Percentiles rank a stretch among this genome's conserved stretches.
Conservation (phyloP, 1,284 basidiomycete species). For the Ceratobasidium sp. region DNA sequence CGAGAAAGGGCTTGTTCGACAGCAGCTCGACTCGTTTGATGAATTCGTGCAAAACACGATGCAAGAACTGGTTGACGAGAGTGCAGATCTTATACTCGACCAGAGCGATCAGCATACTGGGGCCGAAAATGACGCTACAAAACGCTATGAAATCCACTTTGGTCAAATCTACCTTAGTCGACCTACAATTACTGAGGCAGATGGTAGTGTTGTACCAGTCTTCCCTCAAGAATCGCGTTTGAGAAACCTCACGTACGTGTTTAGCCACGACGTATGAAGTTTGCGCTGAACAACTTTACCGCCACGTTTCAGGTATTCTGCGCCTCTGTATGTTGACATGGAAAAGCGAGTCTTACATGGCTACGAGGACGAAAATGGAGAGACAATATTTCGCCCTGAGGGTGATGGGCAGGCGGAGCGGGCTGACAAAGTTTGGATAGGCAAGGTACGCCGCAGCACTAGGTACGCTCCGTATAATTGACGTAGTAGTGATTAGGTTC, state of each 20-base stretch:
- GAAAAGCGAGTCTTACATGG: conserved; percentile 83
- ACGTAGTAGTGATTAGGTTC: conserved; percentile 72
- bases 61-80: conserved; percentile 99
- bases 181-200: conserved; percentile 95
- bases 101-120: conserved; percentile 97
- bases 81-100: conserved; percentile 92
- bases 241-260: conserved; percentile 81
- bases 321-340: conserved; percentile 97
- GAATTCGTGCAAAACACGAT: conserved; percentile 99
- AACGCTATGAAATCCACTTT: conserved; percentile 96
- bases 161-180: conserved; percentile 97
- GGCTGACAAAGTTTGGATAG: conserved; percentile 93
- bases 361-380: conserved; percentile 83
- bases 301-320: conserved; percentile 74
- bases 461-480: background rate
- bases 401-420: conserved; percentile 70
- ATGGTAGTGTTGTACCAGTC: conserved; percentile 92
- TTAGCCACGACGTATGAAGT: background rate
- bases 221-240: conserved; percentile 98
- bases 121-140: conserved; percentile 77
- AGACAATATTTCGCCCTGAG: conserved; percentile 57
- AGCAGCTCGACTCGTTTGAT: conserved; percentile 98
- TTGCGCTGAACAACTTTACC: background rate
- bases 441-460: conserved; percentile 70
- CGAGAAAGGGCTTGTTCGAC: conserved; percentile 96